A percentile compares a stretch with the other conserved stretches of the same genome.
These are phyloP conservation scores for Arthrobotrys sinensis DNA, from an alignment of 2,329 filamentous ascomycete genomes.

Conservation along the genomic window DNA sequence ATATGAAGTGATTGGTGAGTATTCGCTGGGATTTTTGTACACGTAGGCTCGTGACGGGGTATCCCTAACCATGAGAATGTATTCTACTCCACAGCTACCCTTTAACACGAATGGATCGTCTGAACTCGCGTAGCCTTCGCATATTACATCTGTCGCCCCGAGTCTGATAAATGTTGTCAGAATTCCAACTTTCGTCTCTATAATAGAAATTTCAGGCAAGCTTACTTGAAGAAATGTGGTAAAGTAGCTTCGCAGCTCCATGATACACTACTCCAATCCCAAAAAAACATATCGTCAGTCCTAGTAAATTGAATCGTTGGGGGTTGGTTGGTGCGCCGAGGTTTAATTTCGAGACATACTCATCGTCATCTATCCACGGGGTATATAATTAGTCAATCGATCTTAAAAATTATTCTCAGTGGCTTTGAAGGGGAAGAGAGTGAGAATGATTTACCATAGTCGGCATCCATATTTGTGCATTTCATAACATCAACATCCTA, in stretches of 20 bases:
- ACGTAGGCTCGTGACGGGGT: background rate
- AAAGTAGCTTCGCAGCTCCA: slow-evolving; percentile 69
- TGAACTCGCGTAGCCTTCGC: slow-evolving; percentile 84
- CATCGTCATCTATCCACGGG: slow-evolving; percentile 48
- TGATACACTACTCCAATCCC: slow-evolving; percentile 44
- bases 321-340: background rate
- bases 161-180: slow-evolving; percentile 71
- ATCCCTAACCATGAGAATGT: slow-evolving; percentile 68
- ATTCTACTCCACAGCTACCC: slow-evolving; percentile 93
- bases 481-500: slow-evolving; percentile 86
- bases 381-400: slow-evolving; percentile 26
- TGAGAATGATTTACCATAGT: slow-evolving; percentile 78
- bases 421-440: slow-evolving; percentile 76
- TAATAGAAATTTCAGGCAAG: background rate
- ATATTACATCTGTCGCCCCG: slow-evolving; percentile 88
- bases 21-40: background rate
- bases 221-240: slow-evolving; percentile 73
- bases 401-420: background rate
- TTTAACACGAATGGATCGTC: slow-evolving; percentile 88
- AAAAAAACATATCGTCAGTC: slow-evolving; percentile 7
- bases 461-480: slow-evolving; percentile 86
- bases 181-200: background rate
- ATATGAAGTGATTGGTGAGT: slow-evolving; percentile 4
- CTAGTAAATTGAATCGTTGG: background rate
- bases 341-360: slow-evolving; percentile 36